Conservation (phyloP, 2,329 filamentous ascomycete genomes). For the Ophiostoma perfectum region DNA sequence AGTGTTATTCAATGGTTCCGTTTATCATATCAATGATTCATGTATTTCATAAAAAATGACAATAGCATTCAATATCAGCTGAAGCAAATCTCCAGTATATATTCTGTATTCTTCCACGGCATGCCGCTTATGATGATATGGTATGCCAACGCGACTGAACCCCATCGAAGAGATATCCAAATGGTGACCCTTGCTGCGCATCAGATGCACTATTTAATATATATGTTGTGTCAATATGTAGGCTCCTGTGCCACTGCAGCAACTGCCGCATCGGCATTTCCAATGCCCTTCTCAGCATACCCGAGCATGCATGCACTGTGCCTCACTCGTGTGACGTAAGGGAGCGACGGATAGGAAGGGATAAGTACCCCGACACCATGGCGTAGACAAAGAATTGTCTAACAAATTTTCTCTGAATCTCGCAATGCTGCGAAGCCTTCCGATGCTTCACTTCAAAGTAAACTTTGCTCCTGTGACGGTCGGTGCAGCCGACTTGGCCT, state of each 20-base stretch:
- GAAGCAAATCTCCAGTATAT: neutral
- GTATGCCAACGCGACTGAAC: neutral
- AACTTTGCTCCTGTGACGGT: constrained; percentile 57
- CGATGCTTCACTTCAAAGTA: constrained; percentile 48
- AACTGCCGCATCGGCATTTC: neutral
- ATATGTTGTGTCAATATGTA: neutral
- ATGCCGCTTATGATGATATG: constrained; percentile 7
- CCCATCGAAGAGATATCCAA: too few relatives aligned
- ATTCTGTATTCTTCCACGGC: neutral
- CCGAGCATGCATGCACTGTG: neutral
- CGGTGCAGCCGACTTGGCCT: constrained; percentile 46
- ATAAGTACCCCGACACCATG: neutral
- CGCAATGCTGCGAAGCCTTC: neutral
- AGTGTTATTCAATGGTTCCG: neutral
- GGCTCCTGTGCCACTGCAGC: neutral
- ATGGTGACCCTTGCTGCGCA: neutral
- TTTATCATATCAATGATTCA: neutral
- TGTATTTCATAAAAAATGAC: neutral
- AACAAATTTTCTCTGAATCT: too few relatives aligned
- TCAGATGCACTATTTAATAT: neutral
- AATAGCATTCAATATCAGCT: neutral
- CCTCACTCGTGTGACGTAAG: neutral
- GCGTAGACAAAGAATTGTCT: too few relatives aligned
- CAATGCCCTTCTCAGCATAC: neutral
- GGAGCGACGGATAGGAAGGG: neutral